Percentiles rank a stretch among this genome's conserved stretches.
Conservation (phyloP, 768 basidiomycete genomes). For the Russula vinacea region DNA sequence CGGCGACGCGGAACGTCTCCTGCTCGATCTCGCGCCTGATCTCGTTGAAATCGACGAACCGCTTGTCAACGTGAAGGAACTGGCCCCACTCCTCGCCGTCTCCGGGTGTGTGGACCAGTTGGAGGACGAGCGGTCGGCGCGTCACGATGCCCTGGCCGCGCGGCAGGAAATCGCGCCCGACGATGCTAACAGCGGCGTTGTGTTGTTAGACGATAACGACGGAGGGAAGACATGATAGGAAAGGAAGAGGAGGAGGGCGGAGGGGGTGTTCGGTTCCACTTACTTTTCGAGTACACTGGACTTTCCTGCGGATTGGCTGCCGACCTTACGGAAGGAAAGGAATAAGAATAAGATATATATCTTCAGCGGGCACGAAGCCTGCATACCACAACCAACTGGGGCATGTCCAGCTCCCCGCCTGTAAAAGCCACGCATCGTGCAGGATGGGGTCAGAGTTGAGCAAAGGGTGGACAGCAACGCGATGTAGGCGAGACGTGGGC, state of each 20-base stretch:
- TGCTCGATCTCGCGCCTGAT: conserved; percentile 96
- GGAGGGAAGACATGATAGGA: neutral
- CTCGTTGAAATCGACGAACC: conserved; percentile 94
- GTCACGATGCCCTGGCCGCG: conserved; percentile 94
- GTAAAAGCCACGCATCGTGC: conserved; percentile 7
- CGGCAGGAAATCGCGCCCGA: conserved; percentile 88
- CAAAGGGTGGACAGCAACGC: conserved; percentile 21
- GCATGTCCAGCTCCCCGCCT: conserved; percentile 93
- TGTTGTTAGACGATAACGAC: neutral
- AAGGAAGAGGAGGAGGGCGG: neutral
- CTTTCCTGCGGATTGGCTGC: conserved; percentile 95
- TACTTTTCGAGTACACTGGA: conserved; percentile 96
- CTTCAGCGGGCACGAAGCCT: too few species aligned
- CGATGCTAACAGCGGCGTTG: conserved; percentile 52
- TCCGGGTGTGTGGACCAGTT: conserved; percentile 87
- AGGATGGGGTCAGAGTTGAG: conserved; percentile 19
- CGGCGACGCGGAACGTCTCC: conserved; percentile 95
- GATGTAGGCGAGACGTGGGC: conserved; percentile 7
- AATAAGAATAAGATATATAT: neutral
- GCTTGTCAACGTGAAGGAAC: conserved; percentile 93
- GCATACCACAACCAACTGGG: conserved; percentile 84
- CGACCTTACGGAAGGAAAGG: conserved; percentile 55
- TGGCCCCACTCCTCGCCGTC: conserved; percentile 84
- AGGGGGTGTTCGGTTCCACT: neutral
- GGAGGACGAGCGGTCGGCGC: conserved; percentile 89